Conservation (phyloP, 202 grass and related monocot genomes). For the Panicum virgatum region DNA sequence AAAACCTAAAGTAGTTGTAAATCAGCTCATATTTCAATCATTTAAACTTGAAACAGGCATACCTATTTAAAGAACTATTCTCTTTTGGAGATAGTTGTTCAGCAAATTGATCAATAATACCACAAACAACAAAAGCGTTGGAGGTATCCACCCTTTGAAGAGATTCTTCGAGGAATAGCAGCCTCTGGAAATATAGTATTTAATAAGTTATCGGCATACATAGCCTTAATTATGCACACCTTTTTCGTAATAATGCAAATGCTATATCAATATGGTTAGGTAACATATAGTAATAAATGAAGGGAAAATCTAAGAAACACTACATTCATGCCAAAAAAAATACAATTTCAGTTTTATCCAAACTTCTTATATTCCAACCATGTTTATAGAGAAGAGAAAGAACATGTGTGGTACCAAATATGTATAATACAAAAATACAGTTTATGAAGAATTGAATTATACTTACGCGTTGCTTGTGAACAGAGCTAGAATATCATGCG, state of each 20-base stretch:
- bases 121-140: conserved; percentile 59
- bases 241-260: conserved; percentile 7
- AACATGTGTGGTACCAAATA: too few species aligned
- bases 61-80: conserved; percentile 72
- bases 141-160: conserved; percentile 59
- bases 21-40: background rate
- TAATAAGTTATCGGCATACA: conserved; percentile 23
- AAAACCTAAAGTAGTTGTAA: too few species aligned
- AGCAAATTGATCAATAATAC: conserved; percentile 69
- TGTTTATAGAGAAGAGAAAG: background rate
- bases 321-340: too few species aligned
- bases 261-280: background rate
- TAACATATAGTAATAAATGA: too few species aligned
- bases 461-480: too few species aligned
- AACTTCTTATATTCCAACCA: too few species aligned
- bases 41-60: background rate
- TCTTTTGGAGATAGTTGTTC: conserved; percentile 60
- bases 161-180: conserved; percentile 64
- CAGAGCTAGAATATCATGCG: too few species aligned
- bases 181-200: conserved; percentile 45
- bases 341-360: too few species aligned
- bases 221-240: background rate
- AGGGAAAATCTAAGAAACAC: too few species aligned
- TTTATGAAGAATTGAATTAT: too few species aligned
- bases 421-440: too few species aligned